Conservation (phyloP, 1,284 basidiomycete species). For the Ceratobasidium sp. region DNA sequence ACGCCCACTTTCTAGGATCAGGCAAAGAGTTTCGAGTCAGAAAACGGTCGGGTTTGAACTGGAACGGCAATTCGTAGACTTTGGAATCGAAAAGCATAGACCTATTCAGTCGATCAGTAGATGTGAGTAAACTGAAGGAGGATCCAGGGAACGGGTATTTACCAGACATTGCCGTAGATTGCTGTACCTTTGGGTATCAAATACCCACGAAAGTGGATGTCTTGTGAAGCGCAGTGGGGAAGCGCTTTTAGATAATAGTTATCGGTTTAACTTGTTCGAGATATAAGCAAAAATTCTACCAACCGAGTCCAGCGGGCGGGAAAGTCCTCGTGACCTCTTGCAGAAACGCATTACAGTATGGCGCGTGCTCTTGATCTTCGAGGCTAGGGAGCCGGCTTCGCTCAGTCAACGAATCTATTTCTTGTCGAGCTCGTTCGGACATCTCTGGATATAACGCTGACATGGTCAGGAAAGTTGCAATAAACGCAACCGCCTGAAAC, state of each 20-base stretch:
- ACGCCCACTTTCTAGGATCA: slow-evolving; percentile 26
- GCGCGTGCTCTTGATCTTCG: slow-evolving; percentile 6
- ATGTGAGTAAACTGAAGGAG: background rate
- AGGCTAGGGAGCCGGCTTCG: slow-evolving; percentile 27
- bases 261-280: background rate
- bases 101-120: background rate
- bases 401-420: slow-evolving; percentile 34
- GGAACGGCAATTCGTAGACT: slow-evolving; percentile 30
- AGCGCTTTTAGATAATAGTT: background rate
- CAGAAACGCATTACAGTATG: slow-evolving; percentile 24
- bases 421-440: background rate
- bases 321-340: slow-evolving; percentile 38
- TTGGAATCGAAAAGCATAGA: slow-evolving; percentile 40
- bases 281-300: background rate
- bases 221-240: background rate
- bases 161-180: slow-evolving; percentile 25
- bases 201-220: slow-evolving; percentile 21
- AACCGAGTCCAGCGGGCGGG: slow-evolving; percentile 31
- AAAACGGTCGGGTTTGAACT: slow-evolving; percentile 40
- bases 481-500: slow-evolving; percentile 4
- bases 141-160: background rate
- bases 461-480: slow-evolving; percentile 34
- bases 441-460: slow-evolving; percentile 39
- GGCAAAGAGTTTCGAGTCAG: slow-evolving; percentile 35
- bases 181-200: slow-evolving; percentile 10